Evolutionary conservation across 2,329 filamentous ascomycete species (phyloP).

Genomic region (Epichloe glyceriae): DNA sequence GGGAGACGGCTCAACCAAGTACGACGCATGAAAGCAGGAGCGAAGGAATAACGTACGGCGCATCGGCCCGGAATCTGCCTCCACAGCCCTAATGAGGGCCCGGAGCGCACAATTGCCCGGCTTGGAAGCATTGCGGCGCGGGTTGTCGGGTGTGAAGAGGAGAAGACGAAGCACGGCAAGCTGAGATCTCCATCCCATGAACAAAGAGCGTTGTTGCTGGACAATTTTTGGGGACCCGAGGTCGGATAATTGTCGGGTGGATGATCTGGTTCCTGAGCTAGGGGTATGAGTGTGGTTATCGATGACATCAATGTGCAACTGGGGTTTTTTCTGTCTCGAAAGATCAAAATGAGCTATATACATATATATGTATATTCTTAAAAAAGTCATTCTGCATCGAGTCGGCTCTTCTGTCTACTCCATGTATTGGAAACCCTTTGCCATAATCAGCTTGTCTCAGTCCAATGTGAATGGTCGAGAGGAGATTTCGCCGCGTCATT

Average conservation of each 20-base stretch:
- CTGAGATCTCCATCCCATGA: neutral
- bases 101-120: constrained; percentile 28
- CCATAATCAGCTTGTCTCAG: no score
- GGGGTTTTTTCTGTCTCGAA: no score
- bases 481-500: no score
- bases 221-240: constrained; percentile 17
- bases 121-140: constrained; percentile 30
- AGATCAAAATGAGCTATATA: no score
- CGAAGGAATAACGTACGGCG: constrained; percentile 11
- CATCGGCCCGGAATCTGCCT: constrained; percentile 18
- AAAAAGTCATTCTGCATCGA: no score
- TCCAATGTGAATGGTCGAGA: no score
- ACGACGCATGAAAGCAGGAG: neutral
- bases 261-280: neutral
- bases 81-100: constrained; percentile 21
- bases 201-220: neutral
- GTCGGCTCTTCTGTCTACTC: no score
- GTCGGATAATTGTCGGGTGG: constrained; percentile 24
- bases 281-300: neutral
- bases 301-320: neutral
- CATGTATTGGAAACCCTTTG: no score
- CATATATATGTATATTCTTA: no score
- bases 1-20: neutral
- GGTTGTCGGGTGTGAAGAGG: neutral
- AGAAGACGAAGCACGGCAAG: neutral